Evolutionary conservation across 345 rosid genomes (phyloP).

Genomic region (Raphanus sativus): DNA sequence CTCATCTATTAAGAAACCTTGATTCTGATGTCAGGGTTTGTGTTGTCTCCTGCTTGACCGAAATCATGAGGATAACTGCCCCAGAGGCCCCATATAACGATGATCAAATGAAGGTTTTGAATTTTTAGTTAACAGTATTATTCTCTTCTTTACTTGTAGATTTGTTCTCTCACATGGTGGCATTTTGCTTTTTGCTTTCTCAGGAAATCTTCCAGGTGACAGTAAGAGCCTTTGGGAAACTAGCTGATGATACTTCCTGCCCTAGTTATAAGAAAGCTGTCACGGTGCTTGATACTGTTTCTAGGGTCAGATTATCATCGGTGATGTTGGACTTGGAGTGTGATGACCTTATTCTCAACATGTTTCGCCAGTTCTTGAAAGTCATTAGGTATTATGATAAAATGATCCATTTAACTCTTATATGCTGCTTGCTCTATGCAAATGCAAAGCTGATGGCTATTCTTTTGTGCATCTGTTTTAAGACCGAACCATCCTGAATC

Average conservation of each 20-base stretch:
- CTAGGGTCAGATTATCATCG: constrained; percentile 67
- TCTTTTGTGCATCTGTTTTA: constrained; percentile 27
- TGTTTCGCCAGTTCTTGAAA: constrained; percentile 63
- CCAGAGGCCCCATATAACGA: constrained; percentile 74
- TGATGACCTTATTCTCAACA: constrained; percentile 54
- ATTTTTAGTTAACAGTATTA: no score
- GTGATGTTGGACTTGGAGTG: constrained; percentile 83
- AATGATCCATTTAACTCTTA: background rate
- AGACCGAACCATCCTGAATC: constrained; percentile 56
- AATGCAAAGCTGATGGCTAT: constrained; percentile 9
- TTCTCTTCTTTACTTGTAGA: no score
- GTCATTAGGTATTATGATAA: constrained; percentile 45
- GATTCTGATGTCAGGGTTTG: constrained; percentile 61
- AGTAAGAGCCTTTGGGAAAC: constrained; percentile 53
- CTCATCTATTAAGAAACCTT: constrained; percentile 52
- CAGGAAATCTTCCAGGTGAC: constrained; percentile 67
- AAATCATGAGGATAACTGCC: constrained; percentile 76
- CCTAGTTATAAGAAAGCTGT: constrained; percentile 58
- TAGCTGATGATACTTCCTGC: constrained; percentile 56
- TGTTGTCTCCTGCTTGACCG: constrained; percentile 68
- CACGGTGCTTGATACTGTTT: constrained; percentile 51
- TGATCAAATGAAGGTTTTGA: constrained; percentile 62
- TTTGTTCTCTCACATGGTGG: background rate
- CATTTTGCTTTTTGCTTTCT: constrained; percentile 24
- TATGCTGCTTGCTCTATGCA: background rate